Conservation (phyloP, 352 stramenopile genomes). For the Peronospora belbahrii region DNA sequence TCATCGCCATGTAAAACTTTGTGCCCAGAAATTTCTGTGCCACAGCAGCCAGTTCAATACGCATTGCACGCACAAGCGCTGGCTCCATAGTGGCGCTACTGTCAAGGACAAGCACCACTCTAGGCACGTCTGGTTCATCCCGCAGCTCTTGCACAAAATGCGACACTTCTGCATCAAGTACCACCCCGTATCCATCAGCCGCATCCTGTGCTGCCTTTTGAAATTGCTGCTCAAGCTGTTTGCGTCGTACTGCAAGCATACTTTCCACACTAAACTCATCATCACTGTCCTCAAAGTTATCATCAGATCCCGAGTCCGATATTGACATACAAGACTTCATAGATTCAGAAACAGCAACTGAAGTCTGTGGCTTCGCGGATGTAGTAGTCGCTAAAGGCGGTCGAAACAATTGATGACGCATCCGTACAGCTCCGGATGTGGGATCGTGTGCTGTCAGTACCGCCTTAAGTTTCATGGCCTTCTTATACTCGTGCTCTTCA, state of each 20-base stretch:
- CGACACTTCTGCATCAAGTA: conserved; percentile 24
- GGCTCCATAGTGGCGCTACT: not conserved
- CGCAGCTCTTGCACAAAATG: conserved; percentile 35
- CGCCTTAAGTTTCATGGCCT: conserved; percentile 58
- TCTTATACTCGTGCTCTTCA: conserved; percentile 46
- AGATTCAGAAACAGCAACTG: conserved; percentile 3
- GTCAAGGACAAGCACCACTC: conserved; percentile 34
- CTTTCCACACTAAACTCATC: conserved; percentile 34
- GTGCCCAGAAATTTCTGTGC: conserved; percentile 43
- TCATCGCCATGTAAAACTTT: conserved; percentile 44
- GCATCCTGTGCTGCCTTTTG: conserved; percentile 35
- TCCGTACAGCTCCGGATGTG: conserved; percentile 39
- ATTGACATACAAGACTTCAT: conserved; percentile 3
- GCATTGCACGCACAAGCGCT: conserved; percentile 22
- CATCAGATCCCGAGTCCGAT: conserved; percentile 20
- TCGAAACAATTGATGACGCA: conserved; percentile 56
- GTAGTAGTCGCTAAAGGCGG: conserved; percentile 8
- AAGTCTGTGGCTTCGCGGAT: not conserved
- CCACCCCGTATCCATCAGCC: conserved; percentile 44
- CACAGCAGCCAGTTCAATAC: conserved; percentile 32
- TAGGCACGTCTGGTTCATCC: conserved; percentile 27
- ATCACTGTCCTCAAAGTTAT: conserved; percentile 40
- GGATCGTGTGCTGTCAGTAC: conserved; percentile 50
- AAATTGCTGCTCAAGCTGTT: conserved; percentile 44
- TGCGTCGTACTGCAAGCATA: conserved; percentile 31